Base-by-base conservation (phyloP, 768 basidiomycete genomes). In the Neoboletus subvelutipes region DNA sequence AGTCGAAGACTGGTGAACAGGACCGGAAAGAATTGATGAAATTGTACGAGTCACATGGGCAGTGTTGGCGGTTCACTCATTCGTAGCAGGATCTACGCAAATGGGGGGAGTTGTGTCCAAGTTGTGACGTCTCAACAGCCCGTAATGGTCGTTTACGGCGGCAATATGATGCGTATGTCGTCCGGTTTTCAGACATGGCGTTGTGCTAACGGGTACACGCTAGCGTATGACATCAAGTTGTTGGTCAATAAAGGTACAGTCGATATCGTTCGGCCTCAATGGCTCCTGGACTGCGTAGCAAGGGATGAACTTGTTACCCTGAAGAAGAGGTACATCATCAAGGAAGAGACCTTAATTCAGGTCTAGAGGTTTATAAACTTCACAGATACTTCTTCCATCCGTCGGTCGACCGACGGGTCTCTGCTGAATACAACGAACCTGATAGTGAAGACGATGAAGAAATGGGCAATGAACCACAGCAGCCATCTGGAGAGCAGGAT, bases 361-460 rank as follows among this genome's bases (percentile, higher is more conserved):
- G 29, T 39, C 18, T 5, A 12, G 18, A 50, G 13, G 13, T 54
- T 54, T 24, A 54, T 39, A 5, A 24, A 26, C 20, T 4, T 50
- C 13, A 50, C 53, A 92, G 89, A 66, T 92, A 91, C 68, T 90
- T 92, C 71, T 91, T 92, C 74, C 82, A 88, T 64, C 85, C 90
- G 5, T 88, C 84, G 0, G 70, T 75, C 1, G 72, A 70, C 7
- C 79, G 86, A 39, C 75, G 71, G 60, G 71, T 75, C 18, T 74
- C 71, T 11, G 77, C 80, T 1, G 87, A 85, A 36, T 90, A 86
- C 62, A 67, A 72, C 13, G 56, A 78, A 45, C 76, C 73, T 17
- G 77, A 74, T 48, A 73, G 67, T 20, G 67, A 71, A 18, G 74
- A 73, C 29, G 74, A 73, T 0, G 64, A 64, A 5, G 64, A 63